These are phyloP conservation scores for Mycosarcoma maydis DNA, from an alignment of 1,284 basidiomycete genomes.

Conservation along the genomic window DNA sequence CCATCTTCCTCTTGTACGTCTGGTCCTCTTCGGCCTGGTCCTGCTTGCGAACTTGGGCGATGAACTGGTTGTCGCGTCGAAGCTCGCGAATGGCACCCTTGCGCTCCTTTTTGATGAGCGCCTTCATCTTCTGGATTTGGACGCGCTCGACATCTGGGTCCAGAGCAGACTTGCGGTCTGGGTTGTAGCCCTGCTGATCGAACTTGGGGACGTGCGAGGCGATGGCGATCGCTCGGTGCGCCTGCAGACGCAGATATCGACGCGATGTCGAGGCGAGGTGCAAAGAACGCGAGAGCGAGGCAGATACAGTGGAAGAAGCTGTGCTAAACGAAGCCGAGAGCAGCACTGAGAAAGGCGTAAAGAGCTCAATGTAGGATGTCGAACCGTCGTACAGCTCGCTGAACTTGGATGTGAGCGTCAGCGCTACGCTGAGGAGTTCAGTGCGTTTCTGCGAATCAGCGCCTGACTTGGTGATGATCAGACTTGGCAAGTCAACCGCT, in stretches of 20 bases:
- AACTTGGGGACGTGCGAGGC: conserved; percentile 93
- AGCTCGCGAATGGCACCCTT: conserved; percentile 97
- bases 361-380: conserved; percentile 60
- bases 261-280: conserved; percentile 79
- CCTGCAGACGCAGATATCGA: conserved; percentile 83
- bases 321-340: conserved; percentile 31
- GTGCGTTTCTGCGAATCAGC: background rate
- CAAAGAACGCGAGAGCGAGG: conserved; percentile 71
- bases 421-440: conserved; percentile 36
- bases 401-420: conserved; percentile 47
- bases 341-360: conserved; percentile 51
- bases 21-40: conserved; percentile 82
- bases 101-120: conserved; percentile 91
- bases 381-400: conserved; percentile 56
- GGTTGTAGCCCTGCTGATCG: conserved; percentile 79
- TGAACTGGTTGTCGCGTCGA: conserved; percentile 91
- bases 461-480: conserved; percentile 16
- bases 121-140: conserved; percentile 83
- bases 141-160: conserved; percentile 94
- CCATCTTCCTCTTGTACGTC: conserved; percentile 70
- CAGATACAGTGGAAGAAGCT: conserved; percentile 55
- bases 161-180: conserved; percentile 77
- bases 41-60: conserved; percentile 79
- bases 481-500: conserved; percentile 28
- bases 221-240: conserved; percentile 96